Evolutionary conservation across 1,139 yeast species (phyloP).

Genomic region (Saccharomyces hybrid): DNA sequence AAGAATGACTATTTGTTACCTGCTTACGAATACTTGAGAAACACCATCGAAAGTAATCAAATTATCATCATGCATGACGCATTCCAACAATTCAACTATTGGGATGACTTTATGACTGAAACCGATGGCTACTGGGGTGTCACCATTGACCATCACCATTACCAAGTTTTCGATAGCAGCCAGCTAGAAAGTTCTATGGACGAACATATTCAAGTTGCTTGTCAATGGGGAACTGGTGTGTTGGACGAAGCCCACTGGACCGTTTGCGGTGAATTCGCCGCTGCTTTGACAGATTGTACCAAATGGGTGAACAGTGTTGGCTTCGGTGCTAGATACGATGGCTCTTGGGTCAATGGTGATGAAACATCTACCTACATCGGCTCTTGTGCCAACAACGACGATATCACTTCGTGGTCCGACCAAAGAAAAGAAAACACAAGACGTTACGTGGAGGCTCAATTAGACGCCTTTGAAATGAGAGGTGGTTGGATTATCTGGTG

Average conservation of each 20-base stretch:
- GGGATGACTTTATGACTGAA: slow-evolving; percentile 46
- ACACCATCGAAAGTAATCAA: slow-evolving; percentile 27
- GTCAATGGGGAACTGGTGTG: slow-evolving; percentile 50
- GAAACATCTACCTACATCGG: slow-evolving; percentile 49
- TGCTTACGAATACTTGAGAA: slow-evolving; percentile 33
- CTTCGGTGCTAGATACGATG: slow-evolving; percentile 79
- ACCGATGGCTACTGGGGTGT: slow-evolving; percentile 50
- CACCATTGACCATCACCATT: slow-evolving; percentile 83
- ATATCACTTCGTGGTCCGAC: slow-evolving; percentile 52
- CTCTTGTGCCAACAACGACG: slow-evolving; percentile 53
- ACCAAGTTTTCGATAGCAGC: slow-evolving; percentile 66
- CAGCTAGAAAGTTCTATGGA: slow-evolving; percentile 44
- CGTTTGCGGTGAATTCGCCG: slow-evolving; percentile 87
- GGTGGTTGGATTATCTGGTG: slow-evolving; percentile 91
- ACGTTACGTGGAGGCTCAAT: slow-evolving; percentile 76
- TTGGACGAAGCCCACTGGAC: slow-evolving; percentile 60
- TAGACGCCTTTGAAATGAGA: slow-evolving; percentile 68
- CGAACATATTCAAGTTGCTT: slow-evolving; percentile 56
- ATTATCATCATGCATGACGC: slow-evolving; percentile 41
- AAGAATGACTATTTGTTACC: slow-evolving; percentile 43
- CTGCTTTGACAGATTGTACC: slow-evolving; percentile 90
- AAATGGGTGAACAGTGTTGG: slow-evolving; percentile 89
- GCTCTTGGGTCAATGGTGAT: slow-evolving; percentile 35
- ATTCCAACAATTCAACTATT: slow-evolving; percentile 54
- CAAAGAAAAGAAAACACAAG: slow-evolving; percentile 53